These are phyloP conservation scores for Lobosporangium transversale DNA, from an alignment of 192 early-diverging fungal genomes.

Conservation along the genomic window DNA sequence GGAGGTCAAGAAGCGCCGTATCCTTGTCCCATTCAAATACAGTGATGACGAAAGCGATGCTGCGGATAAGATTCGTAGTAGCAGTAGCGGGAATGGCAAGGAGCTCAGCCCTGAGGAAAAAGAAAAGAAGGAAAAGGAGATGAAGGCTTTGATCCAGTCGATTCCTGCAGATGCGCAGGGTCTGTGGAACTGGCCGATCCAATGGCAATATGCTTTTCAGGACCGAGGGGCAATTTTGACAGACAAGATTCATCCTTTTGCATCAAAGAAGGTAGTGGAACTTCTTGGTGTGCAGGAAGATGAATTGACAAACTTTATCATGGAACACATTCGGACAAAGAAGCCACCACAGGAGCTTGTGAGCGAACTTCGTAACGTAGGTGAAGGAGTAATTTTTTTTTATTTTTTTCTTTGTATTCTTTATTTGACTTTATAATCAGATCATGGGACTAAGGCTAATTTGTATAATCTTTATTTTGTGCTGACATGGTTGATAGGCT, in stretches of 20 bases:
- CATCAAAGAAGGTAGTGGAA: slow-evolving; percentile 81
- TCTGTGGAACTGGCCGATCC: slow-evolving; percentile 76
- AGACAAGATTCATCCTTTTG: slow-evolving; percentile 78
- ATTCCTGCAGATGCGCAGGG: slow-evolving; percentile 78
- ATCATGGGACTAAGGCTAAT: too few relatives aligned
- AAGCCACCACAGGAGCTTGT: slow-evolving; percentile 74
- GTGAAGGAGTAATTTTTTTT: slow-evolving; percentile 2
- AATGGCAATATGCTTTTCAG: slow-evolving; percentile 81
- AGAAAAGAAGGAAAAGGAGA: slow-evolving; percentile 71
- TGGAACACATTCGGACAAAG: slow-evolving; percentile 72
- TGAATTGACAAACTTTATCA: slow-evolving; percentile 83
- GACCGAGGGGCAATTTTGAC: slow-evolving; percentile 60
- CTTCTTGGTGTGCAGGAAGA: slow-evolving; percentile 83
- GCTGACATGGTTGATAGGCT: slow-evolving; percentile 57
- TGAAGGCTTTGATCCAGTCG: slow-evolving; percentile 71
- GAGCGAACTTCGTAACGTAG: slow-evolving; percentile 81
- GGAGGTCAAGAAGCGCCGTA: slow-evolving; percentile 55
- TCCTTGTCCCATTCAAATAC: slow-evolving; percentile 62
- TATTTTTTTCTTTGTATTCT: too few relatives aligned
- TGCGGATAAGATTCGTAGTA: slow-evolving; percentile 27
- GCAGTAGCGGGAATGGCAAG: slow-evolving; percentile 4
- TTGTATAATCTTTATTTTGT: background rate
- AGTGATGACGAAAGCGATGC: slow-evolving; percentile 58
- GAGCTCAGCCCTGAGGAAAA: slow-evolving; percentile 59
- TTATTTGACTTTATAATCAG: too few relatives aligned